Evolutionary conservation across 2,329 filamentous ascomycete genomes (phyloP).

Genomic region (Verticillium longisporum): DNA sequence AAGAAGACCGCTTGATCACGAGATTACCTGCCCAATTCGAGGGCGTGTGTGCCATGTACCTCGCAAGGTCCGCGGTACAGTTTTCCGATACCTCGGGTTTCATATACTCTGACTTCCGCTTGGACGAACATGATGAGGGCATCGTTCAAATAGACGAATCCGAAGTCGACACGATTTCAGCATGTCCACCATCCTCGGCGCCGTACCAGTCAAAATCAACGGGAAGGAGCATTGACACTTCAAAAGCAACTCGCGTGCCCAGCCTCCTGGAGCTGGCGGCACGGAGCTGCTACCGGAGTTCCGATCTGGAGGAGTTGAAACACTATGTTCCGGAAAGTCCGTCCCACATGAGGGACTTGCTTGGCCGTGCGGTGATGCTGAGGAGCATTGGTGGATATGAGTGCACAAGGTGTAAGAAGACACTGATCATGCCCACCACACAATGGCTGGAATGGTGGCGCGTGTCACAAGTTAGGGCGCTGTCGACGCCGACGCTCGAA

Average conservation of each 20-base stretch:
- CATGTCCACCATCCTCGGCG: conserved; percentile 8
- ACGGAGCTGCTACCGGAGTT: conserved; percentile 35
- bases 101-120: conserved; percentile 15
- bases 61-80: conserved; percentile 20
- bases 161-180: not conserved
- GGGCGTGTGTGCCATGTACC: conserved; percentile 11
- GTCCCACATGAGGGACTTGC: conserved; percentile 28
- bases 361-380: conserved; percentile 31
- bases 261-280: conserved; percentile 46
- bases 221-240: not conserved
- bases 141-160: conserved; percentile 12
- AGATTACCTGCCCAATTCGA: conserved; percentile 5
- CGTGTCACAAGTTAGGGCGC: conserved; percentile 12
- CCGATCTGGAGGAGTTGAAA: conserved; percentile 33
- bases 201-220: conserved; percentile 9
- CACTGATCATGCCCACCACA: conserved; percentile 41
- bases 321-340: conserved; percentile 34
- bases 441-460: conserved; percentile 61
- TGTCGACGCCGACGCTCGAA: conserved; percentile 3
- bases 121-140: conserved; percentile 6
- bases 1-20: not conserved
- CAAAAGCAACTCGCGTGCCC: conserved; percentile 28
- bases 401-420: conserved; percentile 45
- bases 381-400: conserved; percentile 39
- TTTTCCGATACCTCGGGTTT: conserved; percentile 16